Evolutionary conservation across 192 early-diverging fungal species (phyloP).

Genomic region (Piromyces sp.): DNA sequence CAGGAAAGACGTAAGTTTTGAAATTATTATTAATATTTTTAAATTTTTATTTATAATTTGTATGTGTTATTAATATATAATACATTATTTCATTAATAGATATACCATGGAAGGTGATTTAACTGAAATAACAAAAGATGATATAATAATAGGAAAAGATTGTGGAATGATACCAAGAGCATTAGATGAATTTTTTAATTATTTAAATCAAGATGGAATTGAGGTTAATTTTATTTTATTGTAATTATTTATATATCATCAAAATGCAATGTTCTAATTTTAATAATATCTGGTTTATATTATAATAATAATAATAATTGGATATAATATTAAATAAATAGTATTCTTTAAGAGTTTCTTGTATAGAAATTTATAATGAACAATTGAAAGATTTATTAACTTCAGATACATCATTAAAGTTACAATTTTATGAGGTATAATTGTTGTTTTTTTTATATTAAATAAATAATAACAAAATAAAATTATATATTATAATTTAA

Average conservation of each 20-base stretch:
- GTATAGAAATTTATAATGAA: constrained; percentile 91
- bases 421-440: constrained; percentile 39
- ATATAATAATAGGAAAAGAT: constrained; percentile 3
- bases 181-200: constrained; percentile 59
- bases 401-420: constrained; percentile 4
- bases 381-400: constrained; percentile 72
- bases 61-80: too few species aligned
- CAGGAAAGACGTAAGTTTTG: constrained; percentile 64
- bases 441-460: too few species aligned
- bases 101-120: constrained; percentile 91
- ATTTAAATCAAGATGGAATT: constrained; percentile 29
- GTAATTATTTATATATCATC: too few species aligned
- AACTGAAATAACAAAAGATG: constrained; percentile 17
- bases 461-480: too few species aligned
- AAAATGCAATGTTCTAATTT: too few species aligned
- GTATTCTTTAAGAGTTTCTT: constrained; percentile 51
- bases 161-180: constrained; percentile 78
- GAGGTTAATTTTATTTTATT: too few species aligned
- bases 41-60: not conserved
- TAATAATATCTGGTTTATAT: too few species aligned
- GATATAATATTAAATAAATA: constrained; percentile 23
- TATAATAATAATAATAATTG: too few species aligned
- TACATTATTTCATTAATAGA: not conserved
- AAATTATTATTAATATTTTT: too few species aligned
- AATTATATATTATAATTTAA: too few species aligned